Conservation (phyloP, 2,329 filamentous ascomycete genomes). For the Cyphellophora attinorum region DNA sequence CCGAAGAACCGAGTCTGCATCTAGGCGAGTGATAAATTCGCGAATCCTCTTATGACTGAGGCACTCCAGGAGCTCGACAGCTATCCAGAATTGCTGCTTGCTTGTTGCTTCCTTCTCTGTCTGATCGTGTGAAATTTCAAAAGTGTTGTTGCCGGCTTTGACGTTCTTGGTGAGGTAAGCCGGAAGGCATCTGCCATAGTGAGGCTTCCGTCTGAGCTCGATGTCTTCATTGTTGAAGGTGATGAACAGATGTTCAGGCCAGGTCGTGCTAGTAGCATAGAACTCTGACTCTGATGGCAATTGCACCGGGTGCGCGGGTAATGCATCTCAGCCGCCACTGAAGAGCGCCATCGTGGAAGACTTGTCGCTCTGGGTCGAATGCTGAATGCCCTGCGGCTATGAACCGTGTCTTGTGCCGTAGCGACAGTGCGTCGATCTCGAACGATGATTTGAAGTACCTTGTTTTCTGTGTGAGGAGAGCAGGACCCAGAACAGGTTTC, state of each 20-base stretch:
- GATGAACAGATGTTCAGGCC: slow-evolving; percentile 64
- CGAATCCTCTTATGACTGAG: slow-evolving; percentile 31
- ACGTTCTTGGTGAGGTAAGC: slow-evolving; percentile 61
- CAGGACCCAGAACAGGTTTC: slow-evolving; percentile 23
- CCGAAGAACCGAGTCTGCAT: neutral
- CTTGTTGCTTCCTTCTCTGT: slow-evolving; percentile 19
- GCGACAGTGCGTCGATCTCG: slow-evolving; percentile 21
- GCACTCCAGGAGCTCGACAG: slow-evolving; percentile 60
- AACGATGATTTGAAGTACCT: slow-evolving; percentile 26
- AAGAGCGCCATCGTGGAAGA: slow-evolving; percentile 42
- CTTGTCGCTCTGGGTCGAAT: slow-evolving; percentile 4
- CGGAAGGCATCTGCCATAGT: slow-evolving; percentile 67
- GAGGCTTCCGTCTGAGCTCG: slow-evolving; percentile 56
- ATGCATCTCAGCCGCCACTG: slow-evolving; percentile 64
- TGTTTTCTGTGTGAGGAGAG: slow-evolving; percentile 19
- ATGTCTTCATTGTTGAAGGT: slow-evolving; percentile 49
- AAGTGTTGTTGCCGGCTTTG: slow-evolving; percentile 48
- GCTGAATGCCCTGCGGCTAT: slow-evolving; percentile 9
- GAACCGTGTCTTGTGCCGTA: slow-evolving; percentile 8
- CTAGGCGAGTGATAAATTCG: slow-evolving; percentile 21
- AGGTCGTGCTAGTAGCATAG: slow-evolving; percentile 50
- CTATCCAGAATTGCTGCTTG: slow-evolving; percentile 46
- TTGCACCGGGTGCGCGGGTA: slow-evolving; percentile 1
- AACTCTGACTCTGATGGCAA: slow-evolving; percentile 3
- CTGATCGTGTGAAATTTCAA: neutral